Percentiles rank a stretch among this genome's conserved stretches.
phyloP scores from a whole-genome alignment of 805 yeast species.

The Metschnikowia shivogae region DNA sequence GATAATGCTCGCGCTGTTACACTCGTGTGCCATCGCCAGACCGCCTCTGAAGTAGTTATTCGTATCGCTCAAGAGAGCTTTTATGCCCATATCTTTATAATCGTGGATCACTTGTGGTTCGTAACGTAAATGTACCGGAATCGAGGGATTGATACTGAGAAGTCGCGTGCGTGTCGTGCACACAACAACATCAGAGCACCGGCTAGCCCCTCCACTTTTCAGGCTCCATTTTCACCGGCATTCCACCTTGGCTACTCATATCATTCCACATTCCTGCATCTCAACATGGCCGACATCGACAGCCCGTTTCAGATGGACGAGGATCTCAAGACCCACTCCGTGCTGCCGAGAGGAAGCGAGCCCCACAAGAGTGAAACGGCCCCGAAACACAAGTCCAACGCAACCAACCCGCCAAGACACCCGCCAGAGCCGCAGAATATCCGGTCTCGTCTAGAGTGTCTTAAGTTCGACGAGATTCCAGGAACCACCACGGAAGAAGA shows the following conservation, averaged over 20 bases:
- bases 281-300: conserved; percentile 29
- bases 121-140: too few species aligned
- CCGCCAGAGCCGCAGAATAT: conserved; percentile 14
- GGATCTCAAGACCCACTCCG: conserved; percentile 21
- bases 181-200: not conserved
- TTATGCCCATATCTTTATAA: too few species aligned
- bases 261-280: not conserved
- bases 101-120: too few species aligned
- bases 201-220: not conserved
- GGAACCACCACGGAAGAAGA: conserved; percentile 30
- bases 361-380: not conserved
- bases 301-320: conserved; percentile 47
- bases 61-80: too few species aligned
- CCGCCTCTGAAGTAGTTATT: too few species aligned
- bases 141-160: too few species aligned
- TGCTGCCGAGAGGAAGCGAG: not conserved
- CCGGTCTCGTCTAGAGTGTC: conserved; percentile 30
- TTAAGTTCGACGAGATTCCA: conserved; percentile 24
- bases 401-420: not conserved
- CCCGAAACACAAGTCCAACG: not conserved
- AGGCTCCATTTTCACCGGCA: too few species aligned
- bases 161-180: not conserved
- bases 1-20: too few species aligned
- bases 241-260: too few species aligned
- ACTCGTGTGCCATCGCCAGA: too few species aligned